Evolutionary conservation across 2,329 filamentous ascomycete species (phyloP).

Genomic region (Aspergillus pseudoterreus): DNA sequence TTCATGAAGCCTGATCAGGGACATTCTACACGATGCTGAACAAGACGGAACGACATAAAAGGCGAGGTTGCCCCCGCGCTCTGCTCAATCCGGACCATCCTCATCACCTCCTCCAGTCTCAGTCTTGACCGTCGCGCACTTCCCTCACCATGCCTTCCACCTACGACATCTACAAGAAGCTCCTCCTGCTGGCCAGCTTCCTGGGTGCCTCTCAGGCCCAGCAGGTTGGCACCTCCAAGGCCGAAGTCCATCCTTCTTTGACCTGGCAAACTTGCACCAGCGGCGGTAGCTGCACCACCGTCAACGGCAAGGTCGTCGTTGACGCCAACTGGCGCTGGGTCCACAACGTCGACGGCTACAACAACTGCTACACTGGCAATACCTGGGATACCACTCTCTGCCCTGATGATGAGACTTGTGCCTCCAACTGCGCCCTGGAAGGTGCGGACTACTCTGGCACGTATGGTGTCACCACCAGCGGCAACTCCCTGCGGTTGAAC

Average conservation of each 20-base stretch:
- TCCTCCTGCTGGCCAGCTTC: conserved; percentile 13
- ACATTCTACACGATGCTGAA: not conserved
- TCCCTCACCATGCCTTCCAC: conserved; percentile 8
- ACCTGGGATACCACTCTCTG: conserved; percentile 48
- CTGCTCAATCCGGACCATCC: not conserved
- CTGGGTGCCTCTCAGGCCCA: conserved; percentile 15
- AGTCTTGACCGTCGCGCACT: not conserved
- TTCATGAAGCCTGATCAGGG: not conserved
- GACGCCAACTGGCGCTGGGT: conserved; percentile 60
- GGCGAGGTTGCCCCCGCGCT: not conserved
- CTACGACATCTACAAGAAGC: conserved; percentile 13
- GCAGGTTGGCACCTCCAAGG: conserved; percentile 18
- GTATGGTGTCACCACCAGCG: conserved; percentile 52
- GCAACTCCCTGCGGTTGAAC: conserved; percentile 47
- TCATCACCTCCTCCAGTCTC: not conserved
- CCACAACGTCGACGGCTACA: conserved; percentile 46
- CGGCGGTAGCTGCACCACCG: conserved; percentile 49
- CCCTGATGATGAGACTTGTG: conserved; percentile 48
- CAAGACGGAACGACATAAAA: not conserved
- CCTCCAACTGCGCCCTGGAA: conserved; percentile 55
- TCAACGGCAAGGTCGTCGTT: conserved; percentile 49
- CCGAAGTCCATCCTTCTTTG: conserved; percentile 46
- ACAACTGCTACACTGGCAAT: conserved; percentile 58
- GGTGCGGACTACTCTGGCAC: conserved; percentile 52
- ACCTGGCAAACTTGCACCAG: conserved; percentile 50